Evolutionary conservation across 208 protist genomes (phyloP).

Genomic region (Wallacemonas sp.): DNA sequence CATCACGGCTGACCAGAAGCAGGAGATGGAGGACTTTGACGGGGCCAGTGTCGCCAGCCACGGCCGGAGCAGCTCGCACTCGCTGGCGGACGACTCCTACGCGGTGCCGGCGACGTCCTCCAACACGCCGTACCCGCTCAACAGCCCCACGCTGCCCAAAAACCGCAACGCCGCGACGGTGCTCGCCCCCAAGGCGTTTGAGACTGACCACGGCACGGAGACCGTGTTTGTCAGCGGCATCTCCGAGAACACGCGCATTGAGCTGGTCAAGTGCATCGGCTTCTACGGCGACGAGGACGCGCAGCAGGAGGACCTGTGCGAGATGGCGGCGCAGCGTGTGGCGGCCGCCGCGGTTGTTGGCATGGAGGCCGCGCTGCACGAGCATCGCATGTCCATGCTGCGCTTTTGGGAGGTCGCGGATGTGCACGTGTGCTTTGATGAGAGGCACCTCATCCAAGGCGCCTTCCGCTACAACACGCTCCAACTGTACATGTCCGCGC

Average conservation of each 20-base stretch:
- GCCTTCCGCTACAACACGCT: constrained; percentile 88
- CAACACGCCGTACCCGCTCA: constrained; percentile 19
- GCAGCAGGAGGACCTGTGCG: constrained; percentile 77
- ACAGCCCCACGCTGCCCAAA: constrained; percentile 9
- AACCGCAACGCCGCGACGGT: constrained; percentile 25
- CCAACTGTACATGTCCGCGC: constrained; percentile 71
- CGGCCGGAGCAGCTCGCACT: constrained; percentile 13
- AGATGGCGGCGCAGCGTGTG: constrained; percentile 64
- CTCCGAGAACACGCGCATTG: constrained; percentile 60
- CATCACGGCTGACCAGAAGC: constrained; percentile 21
- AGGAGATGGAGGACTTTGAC: constrained; percentile 13
- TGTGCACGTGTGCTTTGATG: constrained; percentile 47
- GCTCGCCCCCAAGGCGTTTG: constrained; percentile 52
- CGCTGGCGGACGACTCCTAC: constrained; percentile 13
- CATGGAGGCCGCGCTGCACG: constrained; percentile 63
- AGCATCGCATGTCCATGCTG: constrained; percentile 63
- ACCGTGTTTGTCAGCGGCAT: constrained; percentile 83
- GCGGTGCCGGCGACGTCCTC: constrained; percentile 18
- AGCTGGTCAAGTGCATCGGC: constrained; percentile 82
- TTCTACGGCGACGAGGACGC: constrained; percentile 83
- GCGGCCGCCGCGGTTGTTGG: constrained; percentile 54
- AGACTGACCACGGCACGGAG: constrained; percentile 71
- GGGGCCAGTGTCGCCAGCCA: constrained; percentile 18
- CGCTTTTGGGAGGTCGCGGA: constrained; percentile 77
- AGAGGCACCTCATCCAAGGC: constrained; percentile 57